A percentile compares a stretch with the other conserved stretches of the same genome.
Conservation (phyloP, 2,329 filamentous ascomycete species). For the Fusarium neocosmosporiellum region DNA sequence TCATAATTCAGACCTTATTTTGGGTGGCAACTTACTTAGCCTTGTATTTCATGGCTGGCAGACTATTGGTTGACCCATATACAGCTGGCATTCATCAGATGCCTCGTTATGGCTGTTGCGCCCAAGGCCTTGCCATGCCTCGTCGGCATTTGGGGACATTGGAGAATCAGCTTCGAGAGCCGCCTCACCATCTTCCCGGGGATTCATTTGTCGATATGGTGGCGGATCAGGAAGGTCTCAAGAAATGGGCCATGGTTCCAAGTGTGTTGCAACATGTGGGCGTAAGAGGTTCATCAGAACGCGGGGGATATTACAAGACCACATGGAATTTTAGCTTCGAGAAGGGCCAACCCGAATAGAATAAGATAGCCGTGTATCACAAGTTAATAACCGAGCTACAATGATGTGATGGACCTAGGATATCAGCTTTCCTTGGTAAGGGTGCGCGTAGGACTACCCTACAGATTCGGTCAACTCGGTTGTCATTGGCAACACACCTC, state of each 20-base stretch:
- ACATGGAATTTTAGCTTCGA: conserved; percentile 50
- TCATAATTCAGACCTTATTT: conserved; percentile 30
- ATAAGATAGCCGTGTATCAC: background rate
- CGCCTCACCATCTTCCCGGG: conserved; percentile 39
- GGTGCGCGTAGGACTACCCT: background rate
- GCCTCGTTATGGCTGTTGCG: conserved; percentile 50
- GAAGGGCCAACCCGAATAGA: conserved; percentile 16
- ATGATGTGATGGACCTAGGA: background rate
- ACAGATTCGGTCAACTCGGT: background rate
- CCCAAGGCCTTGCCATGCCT: conserved; percentile 49
- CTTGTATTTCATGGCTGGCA: conserved; percentile 45
- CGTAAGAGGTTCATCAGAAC: conserved; percentile 41
- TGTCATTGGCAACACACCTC: conserved; percentile 24
- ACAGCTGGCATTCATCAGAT: conserved; percentile 45
- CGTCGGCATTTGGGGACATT: conserved; percentile 38
- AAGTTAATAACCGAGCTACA: background rate
- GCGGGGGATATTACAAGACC: conserved; percentile 35
- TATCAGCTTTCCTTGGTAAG: background rate
- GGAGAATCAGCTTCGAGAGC: conserved; percentile 23
- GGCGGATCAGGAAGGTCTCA: conserved; percentile 38
- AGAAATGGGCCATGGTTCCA: conserved; percentile 48
- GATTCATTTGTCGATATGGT: conserved; percentile 48
- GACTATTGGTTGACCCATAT: conserved; percentile 40
- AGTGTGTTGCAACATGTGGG: conserved; percentile 50
- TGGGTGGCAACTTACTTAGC: conserved; percentile 41